Evolutionary conservation across 2,329 filamentous ascomycete species (phyloP).

Genomic region (Aplosporella prunicola): DNA sequence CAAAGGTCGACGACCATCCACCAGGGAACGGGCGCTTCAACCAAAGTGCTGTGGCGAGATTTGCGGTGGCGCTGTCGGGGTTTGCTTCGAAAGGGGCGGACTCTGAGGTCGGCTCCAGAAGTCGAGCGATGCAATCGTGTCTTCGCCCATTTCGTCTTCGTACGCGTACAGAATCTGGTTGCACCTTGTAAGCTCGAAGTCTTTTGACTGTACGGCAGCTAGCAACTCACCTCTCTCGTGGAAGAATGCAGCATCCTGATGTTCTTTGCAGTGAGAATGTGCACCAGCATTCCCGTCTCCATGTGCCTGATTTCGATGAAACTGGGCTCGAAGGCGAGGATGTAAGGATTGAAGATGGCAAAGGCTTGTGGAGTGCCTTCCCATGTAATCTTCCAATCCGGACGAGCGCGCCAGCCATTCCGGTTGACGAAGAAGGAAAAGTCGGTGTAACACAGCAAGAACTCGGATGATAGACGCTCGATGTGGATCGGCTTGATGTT

Average conservation of each 20-base stretch:
- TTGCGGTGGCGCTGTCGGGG: no score
- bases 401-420: constrained; percentile 91
- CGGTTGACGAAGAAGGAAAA: constrained; percentile 99
- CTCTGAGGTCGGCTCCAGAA: constrained; percentile 60
- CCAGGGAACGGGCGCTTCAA: no score
- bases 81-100: constrained; percentile 7
- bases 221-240: constrained; percentile 72
- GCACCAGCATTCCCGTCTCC: constrained; percentile 80
- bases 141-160: constrained; percentile 88
- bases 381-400: constrained; percentile 97
- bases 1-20: no score
- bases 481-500: constrained; percentile 94
- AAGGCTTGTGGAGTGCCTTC: constrained; percentile 88
- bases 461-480: constrained; percentile 92
- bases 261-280: constrained; percentile 93
- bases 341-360: constrained; percentile 92
- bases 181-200: neutral
- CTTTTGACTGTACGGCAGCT: neutral
- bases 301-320: constrained; percentile 96
- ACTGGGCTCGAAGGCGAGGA: constrained; percentile 91
- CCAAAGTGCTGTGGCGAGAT: no score
- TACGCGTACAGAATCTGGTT: constrained; percentile 89
- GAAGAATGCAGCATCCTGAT: constrained; percentile 96
- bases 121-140: constrained; percentile 88
- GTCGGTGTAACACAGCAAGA: constrained; percentile 94